Evolutionary conservation across 331 rosid genomes (phyloP).

Genomic region (Arachis monticola): DNA sequence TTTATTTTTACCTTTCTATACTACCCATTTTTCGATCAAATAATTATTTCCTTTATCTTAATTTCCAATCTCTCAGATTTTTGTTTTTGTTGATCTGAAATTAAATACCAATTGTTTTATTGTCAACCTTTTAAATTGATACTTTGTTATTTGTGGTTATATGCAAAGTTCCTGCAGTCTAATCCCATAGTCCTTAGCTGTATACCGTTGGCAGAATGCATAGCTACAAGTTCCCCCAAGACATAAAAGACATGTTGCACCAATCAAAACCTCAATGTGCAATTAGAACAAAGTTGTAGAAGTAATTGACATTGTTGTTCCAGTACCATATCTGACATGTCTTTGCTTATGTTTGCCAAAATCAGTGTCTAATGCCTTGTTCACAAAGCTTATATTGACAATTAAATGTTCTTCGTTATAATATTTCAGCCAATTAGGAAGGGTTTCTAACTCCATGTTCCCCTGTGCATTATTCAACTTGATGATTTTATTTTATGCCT

Average conservation of each 20-base stretch:
- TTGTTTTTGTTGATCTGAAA: too few relatives aligned
- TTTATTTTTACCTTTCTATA: too few relatives aligned
- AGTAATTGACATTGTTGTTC: neutral
- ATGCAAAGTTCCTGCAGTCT: neutral
- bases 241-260: conserved; percentile 2
- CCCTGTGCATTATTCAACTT: neutral
- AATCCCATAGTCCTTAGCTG: neutral
- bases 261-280: neutral
- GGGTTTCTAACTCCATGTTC: conserved; percentile 4
- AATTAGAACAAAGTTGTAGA: conserved; percentile 17
- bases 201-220: conserved; percentile 2
- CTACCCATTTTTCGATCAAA: too few relatives aligned
- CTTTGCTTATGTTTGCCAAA: neutral
- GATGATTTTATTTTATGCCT: neutral
- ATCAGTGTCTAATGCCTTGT: neutral
- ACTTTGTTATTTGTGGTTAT: too few relatives aligned
- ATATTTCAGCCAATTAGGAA: neutral
- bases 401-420: neutral
- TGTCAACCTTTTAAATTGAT: too few relatives aligned
- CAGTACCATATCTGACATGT: too few relatives aligned
- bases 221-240: conserved; percentile 2
- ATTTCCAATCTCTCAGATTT: too few relatives aligned
- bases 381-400: neutral
- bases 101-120: too few relatives aligned
- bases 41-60: too few relatives aligned